A percentile compares a stretch with the other conserved stretches of the same genome.
Evolutionary conservation across 169 alveolate species (phyloP).

Genomic region (Theileria equi): DNA sequence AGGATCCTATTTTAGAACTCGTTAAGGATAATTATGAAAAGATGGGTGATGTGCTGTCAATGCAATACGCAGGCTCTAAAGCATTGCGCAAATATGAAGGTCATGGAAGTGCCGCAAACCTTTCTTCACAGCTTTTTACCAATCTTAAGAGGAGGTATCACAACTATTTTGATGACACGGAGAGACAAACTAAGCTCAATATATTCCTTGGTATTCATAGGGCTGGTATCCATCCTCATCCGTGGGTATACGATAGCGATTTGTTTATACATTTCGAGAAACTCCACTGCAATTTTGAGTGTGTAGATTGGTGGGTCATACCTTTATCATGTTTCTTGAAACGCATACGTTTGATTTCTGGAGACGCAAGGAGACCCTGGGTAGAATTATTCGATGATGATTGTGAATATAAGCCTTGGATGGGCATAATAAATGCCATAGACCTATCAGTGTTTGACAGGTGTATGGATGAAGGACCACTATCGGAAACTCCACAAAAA

Average conservation of each 20-base stretch:
- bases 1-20: constrained; percentile 30
- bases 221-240: constrained; percentile 40
- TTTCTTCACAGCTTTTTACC: constrained; percentile 68
- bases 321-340: constrained; percentile 26
- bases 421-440: background rate
- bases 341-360: constrained; percentile 1
- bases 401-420: constrained; percentile 33
- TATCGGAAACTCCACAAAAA: too few species aligned
- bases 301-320: constrained; percentile 38
- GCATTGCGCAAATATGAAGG: constrained; percentile 74
- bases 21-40: constrained; percentile 60
- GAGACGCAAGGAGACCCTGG: constrained; percentile 15
- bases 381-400: constrained; percentile 21
- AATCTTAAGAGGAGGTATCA: constrained; percentile 65
- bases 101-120: constrained; percentile 40
- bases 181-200: constrained; percentile 65
- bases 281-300: constrained; percentile 15
- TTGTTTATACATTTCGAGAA: constrained; percentile 18
- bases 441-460: too few species aligned
- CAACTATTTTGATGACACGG: constrained; percentile 70
- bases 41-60: constrained; percentile 71
- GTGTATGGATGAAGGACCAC: too few species aligned
- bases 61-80: constrained; percentile 78
- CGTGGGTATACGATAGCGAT: constrained; percentile 33
- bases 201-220: too few species aligned